Percentiles rank a stretch among this genome's conserved stretches.
Evolutionary conservation across 441 rosid species (phyloP).

Genomic region (Adansonia rubrostipa): DNA sequence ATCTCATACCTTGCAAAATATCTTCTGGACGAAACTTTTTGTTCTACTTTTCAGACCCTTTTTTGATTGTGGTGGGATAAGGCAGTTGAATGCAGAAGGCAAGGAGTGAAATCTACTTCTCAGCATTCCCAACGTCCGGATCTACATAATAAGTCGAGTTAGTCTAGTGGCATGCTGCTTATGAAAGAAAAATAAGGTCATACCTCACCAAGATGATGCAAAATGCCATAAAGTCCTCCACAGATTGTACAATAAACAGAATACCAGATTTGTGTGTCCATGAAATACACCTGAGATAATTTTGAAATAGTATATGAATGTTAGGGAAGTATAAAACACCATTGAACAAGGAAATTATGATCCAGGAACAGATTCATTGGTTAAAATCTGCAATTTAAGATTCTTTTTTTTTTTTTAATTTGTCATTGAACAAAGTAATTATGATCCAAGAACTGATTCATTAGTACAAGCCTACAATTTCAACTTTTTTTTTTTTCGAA

Average conservation of each 20-base stretch:
- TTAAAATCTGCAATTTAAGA: conserved; percentile 11
- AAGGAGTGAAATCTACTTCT: conserved; percentile 91
- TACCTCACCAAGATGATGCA: conserved; percentile 99
- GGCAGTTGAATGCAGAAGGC: conserved; percentile 87
- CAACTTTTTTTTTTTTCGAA: background rate
- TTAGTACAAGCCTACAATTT: background rate
- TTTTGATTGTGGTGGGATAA: conserved; percentile 70
- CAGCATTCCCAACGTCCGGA: conserved; percentile 97
- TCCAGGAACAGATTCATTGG: background rate
- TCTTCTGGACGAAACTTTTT: conserved; percentile 48
- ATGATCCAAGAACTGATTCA: background rate
- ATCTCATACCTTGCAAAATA: conserved; percentile 62
- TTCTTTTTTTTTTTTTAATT: background rate
- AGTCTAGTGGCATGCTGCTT: conserved; percentile 32
- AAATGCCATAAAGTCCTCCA: conserved; percentile 95
- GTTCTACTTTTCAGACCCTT: conserved; percentile 47
- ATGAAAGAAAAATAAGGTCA: conserved; percentile 37
- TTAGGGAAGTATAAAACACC: conserved; percentile 2
- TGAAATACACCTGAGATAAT: conserved; percentile 84
- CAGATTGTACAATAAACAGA: conserved; percentile 91
- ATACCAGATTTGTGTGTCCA: conserved; percentile 99
- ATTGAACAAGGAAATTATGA: conserved; percentile 14
- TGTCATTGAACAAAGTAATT: conserved; percentile 12
- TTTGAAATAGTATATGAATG: conserved; percentile 19
- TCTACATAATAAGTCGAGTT: conserved; percentile 53